Percentiles rank a stretch among this genome's conserved stretches.
These are phyloP conservation scores for Pleurotus citrinopileatus DNA, from an alignment of 768 basidiomycete species.

Conservation along the genomic window DNA sequence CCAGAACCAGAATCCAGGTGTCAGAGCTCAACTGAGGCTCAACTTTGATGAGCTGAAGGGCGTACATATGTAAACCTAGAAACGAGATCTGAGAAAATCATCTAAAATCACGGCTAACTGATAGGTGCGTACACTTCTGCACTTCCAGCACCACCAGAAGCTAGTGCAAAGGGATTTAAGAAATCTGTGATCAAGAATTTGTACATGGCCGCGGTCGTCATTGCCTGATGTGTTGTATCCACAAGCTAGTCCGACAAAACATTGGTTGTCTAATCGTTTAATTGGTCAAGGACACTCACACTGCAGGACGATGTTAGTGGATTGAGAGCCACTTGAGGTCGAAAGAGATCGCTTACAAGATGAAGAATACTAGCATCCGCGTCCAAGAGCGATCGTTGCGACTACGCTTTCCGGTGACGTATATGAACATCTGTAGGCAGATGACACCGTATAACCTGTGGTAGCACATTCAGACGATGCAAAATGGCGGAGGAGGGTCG, in stretches of 20 bases:
- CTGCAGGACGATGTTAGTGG: background rate
- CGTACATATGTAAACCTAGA: constrained; percentile 1
- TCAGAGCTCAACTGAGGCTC: background rate
- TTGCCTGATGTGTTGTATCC: constrained; percentile 4
- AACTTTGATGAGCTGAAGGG: background rate
- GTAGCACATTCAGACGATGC: background rate
- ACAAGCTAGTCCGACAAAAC: background rate
- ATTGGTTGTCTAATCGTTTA: background rate
- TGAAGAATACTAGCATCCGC: background rate
- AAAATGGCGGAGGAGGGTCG: background rate
- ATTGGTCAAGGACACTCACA: background rate
- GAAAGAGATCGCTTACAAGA: background rate
- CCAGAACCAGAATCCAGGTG: background rate
- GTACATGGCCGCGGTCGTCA: constrained; percentile 5
- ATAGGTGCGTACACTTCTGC: constrained; percentile 1
- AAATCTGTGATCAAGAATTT: constrained; percentile 1
- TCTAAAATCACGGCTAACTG: background rate
- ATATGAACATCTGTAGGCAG: constrained; percentile 11
- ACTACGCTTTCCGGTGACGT: background rate
- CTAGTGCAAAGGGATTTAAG: background rate
- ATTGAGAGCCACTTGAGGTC: background rate
- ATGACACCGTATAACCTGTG: constrained; percentile 7
- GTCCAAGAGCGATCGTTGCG: background rate
- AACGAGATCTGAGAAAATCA: background rate
- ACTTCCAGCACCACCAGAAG: background rate